phyloP scores from a whole-genome alignment of 2,329 filamentous ascomycete species.

The Paecilomyces sp. region DNA sequence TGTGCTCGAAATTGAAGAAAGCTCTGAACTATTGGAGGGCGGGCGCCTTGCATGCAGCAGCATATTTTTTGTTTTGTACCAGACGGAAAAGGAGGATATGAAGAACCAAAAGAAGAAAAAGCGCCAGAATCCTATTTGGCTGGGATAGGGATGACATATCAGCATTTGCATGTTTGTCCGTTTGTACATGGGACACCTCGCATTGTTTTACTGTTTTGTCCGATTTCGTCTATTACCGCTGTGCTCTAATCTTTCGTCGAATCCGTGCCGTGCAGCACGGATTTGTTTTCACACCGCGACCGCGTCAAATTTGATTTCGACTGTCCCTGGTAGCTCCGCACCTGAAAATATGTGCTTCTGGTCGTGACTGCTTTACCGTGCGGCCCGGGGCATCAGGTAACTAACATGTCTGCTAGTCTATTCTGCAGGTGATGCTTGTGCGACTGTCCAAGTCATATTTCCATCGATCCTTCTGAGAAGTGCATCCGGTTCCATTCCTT shows the following conservation, averaged over 20 bases:
- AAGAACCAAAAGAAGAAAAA: constrained; percentile 22
- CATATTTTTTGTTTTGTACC: constrained; percentile 13
- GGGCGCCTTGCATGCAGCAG: constrained; percentile 18
- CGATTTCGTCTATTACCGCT: constrained; percentile 5
- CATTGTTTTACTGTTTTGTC: constrained; percentile 19
- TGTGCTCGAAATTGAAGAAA: constrained; percentile 20
- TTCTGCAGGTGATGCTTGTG: background rate
- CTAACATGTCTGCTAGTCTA: background rate
- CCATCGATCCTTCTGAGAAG: background rate
- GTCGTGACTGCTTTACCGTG: background rate
- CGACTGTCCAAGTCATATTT: background rate
- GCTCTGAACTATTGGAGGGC: constrained; percentile 13
- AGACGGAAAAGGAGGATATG: constrained; percentile 22
- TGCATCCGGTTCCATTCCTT: background rate
- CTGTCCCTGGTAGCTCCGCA: constrained; percentile 4
- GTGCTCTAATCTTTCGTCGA: constrained; percentile 9
- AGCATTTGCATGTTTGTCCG: constrained; percentile 30
- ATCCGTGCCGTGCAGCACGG: constrained; percentile 5
- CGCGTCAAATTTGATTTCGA: background rate
- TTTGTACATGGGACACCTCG: constrained; percentile 26
- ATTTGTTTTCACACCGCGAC: background rate
- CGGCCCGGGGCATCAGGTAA: background rate
- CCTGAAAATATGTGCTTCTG: background rate
- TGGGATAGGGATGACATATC: constrained; percentile 28
- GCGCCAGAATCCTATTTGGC: constrained; percentile 19